phyloP scores from a whole-genome alignment of 331 rosid genomes.

The Malus hybrid region DNA sequence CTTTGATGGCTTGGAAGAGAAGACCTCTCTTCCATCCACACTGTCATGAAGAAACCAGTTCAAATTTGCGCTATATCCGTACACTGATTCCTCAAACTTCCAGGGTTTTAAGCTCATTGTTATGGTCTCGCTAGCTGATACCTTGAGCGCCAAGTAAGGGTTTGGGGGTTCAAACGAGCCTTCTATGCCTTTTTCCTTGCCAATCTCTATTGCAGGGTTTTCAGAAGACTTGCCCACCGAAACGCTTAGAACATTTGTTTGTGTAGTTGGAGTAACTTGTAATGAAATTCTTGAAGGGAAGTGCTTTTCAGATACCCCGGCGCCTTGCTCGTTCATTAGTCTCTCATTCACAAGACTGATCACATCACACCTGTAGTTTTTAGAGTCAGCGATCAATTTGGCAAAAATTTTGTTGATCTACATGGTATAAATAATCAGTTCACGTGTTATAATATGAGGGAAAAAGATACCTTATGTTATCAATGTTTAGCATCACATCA shows the following conservation, averaged over 20 bases:
- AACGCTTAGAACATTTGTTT: constrained; percentile 50
- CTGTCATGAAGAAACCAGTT: constrained; percentile 88
- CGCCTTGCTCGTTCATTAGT: constrained; percentile 53
- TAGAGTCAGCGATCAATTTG: background rate
- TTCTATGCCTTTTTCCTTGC: constrained; percentile 49
- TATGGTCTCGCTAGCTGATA: constrained; percentile 49
- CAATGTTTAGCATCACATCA: constrained; percentile 57
- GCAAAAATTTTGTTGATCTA: too few relatives aligned
- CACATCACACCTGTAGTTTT: constrained; percentile 53
- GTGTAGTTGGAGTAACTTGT: constrained; percentile 67
- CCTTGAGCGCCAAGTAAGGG: constrained; percentile 49
- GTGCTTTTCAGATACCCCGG: constrained; percentile 59
- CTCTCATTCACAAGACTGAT: constrained; percentile 55
- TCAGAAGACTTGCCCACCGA: constrained; percentile 88
- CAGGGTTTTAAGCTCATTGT: constrained; percentile 63
- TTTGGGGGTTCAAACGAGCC: constrained; percentile 52
- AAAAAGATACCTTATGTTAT: constrained; percentile 63
- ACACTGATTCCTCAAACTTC: constrained; percentile 77
- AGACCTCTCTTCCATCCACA: constrained; percentile 71
- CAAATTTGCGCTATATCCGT: constrained; percentile 66
- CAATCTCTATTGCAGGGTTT: constrained; percentile 62
- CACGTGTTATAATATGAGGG: too few relatives aligned
- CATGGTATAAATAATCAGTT: too few relatives aligned
- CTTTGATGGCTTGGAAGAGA: constrained; percentile 64
- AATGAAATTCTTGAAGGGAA: constrained; percentile 74